Conservation (phyloP, 768 basidiomycete genomes). For the Russula lepida region DNA sequence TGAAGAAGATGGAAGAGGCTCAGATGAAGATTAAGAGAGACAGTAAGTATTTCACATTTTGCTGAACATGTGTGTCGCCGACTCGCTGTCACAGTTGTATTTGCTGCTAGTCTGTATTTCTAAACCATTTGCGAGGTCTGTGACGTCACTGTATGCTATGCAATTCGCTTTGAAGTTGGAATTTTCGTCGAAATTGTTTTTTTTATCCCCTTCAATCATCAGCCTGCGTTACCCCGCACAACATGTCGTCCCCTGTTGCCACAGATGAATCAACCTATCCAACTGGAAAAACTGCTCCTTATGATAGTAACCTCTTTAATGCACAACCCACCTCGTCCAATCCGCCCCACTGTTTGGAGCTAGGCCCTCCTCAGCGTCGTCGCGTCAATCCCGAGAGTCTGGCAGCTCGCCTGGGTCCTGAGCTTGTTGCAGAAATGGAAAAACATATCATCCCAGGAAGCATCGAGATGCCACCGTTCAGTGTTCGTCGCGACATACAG, state of each 20-base stretch:
- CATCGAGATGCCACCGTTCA: constrained; percentile 67
- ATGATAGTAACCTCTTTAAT: neutral
- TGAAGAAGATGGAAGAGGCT: constrained; percentile 97
- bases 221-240: constrained; percentile 8
- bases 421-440: constrained; percentile 64
- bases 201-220: constrained; percentile 3
- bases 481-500: constrained; percentile 61
- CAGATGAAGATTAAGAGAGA: constrained; percentile 93
- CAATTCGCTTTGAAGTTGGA: neutral
- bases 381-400: constrained; percentile 62
- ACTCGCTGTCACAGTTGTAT: constrained; percentile 48
- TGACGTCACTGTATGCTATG: constrained; percentile 7
- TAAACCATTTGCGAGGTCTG: constrained; percentile 28
- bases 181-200: neutral
- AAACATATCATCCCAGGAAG: constrained; percentile 60
- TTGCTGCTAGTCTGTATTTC: constrained; percentile 83
- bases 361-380: constrained; percentile 29
- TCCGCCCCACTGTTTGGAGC: constrained; percentile 3
- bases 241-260: constrained; percentile 3
- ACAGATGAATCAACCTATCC: constrained; percentile 6
- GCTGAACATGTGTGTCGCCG: neutral
- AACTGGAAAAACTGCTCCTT: neutral
- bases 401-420: constrained; percentile 56
- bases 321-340: neutral
- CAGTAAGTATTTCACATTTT: constrained; percentile 48